A percentile compares a stretch with the other conserved stretches of the same genome.
These are phyloP conservation scores for Wickerhamomyces mucosus DNA, from an alignment of 805 yeast species.

Conservation along the genomic window DNA sequence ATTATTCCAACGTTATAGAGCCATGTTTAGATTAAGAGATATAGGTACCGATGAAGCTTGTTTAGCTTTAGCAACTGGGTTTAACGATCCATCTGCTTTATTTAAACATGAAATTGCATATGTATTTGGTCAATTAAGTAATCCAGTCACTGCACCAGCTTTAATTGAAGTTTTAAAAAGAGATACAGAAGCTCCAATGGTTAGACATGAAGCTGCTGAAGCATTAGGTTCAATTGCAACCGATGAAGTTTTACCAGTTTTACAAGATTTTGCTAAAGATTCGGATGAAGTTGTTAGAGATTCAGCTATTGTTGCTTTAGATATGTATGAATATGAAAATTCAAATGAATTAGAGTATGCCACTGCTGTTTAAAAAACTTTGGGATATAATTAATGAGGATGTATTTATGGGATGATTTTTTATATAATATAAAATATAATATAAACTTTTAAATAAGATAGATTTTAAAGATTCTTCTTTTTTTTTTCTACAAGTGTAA, in stretches of 20 bases:
- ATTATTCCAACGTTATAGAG: slow-evolving; percentile 90
- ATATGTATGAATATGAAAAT: slow-evolving; percentile 95
- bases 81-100: slow-evolving; percentile 82
- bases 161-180: slow-evolving; percentile 74
- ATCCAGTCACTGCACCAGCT: slow-evolving; percentile 86
- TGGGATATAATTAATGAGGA: slow-evolving; percentile 1
- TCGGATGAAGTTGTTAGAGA: slow-evolving; percentile 88
- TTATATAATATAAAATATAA: too few relatives aligned
- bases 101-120: slow-evolving; percentile 98
- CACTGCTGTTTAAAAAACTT: slow-evolving; percentile 13
- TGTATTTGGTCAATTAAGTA: slow-evolving; percentile 94
- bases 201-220: slow-evolving; percentile 99
- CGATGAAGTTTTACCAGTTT: slow-evolving; percentile 86
- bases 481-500: too few relatives aligned
- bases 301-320: slow-evolving; percentile 93
- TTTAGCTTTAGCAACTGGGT: slow-evolving; percentile 83
- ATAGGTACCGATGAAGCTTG: slow-evolving; percentile 91
- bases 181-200: slow-evolving; percentile 89
- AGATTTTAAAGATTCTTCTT: too few relatives aligned
- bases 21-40: slow-evolving; percentile 96
- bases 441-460: too few relatives aligned
- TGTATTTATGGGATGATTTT: slow-evolving; percentile 1
- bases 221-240: slow-evolving; percentile 96
- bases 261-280: slow-evolving; percentile 71
- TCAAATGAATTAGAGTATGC: slow-evolving; percentile 73